These are phyloP conservation scores for Cyathus striatus DNA, from an alignment of 768 basidiomycete genomes.

Conservation along the genomic window DNA sequence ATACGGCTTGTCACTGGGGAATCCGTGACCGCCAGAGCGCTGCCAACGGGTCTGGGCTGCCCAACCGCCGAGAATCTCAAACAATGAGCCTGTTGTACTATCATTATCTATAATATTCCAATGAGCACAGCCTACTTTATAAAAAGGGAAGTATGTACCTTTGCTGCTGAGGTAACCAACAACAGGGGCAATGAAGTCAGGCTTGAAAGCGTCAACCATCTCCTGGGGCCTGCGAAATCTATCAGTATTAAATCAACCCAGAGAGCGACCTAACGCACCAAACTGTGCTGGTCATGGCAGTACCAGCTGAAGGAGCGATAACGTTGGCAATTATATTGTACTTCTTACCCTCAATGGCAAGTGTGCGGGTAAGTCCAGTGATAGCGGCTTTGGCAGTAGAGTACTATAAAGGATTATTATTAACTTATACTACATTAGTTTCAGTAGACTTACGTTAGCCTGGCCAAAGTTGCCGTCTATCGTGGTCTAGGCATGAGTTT, in stretches of 20 bases:
- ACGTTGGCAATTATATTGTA: slow-evolving; percentile 88
- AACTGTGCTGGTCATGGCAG: slow-evolving; percentile 85
- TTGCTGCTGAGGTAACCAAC: slow-evolving; percentile 87
- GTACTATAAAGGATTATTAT: slow-evolving; percentile 43
- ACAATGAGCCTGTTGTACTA: slow-evolving; percentile 67
- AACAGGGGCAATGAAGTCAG: slow-evolving; percentile 88
- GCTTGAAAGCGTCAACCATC: slow-evolving; percentile 90
- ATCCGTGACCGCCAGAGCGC: slow-evolving; percentile 79
- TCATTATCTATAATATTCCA: slow-evolving; percentile 47
- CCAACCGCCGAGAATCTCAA: slow-evolving; percentile 91
- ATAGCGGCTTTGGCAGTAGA: slow-evolving; percentile 92
- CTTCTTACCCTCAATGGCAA: slow-evolving; percentile 88
- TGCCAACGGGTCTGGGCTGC: slow-evolving; percentile 92
- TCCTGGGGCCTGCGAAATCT: slow-evolving; percentile 56
- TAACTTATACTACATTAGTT: slow-evolving; percentile 1
- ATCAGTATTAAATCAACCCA: not conserved
- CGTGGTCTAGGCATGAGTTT: slow-evolving; percentile 1
- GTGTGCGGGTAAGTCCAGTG: slow-evolving; percentile 82
- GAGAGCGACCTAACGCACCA: slow-evolving; percentile 37
- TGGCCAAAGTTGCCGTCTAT: slow-evolving; percentile 94
- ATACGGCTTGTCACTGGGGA: slow-evolving; percentile 71
- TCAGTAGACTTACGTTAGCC: slow-evolving; percentile 55
- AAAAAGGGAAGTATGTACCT: slow-evolving; percentile 25
- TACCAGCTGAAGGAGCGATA: slow-evolving; percentile 85
- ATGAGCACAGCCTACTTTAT: not conserved